A percentile compares a stretch with the other conserved stretches of the same genome.
phyloP scores from a whole-genome alignment of 768 basidiomycete species.

The Termitomyces sp. region DNA sequence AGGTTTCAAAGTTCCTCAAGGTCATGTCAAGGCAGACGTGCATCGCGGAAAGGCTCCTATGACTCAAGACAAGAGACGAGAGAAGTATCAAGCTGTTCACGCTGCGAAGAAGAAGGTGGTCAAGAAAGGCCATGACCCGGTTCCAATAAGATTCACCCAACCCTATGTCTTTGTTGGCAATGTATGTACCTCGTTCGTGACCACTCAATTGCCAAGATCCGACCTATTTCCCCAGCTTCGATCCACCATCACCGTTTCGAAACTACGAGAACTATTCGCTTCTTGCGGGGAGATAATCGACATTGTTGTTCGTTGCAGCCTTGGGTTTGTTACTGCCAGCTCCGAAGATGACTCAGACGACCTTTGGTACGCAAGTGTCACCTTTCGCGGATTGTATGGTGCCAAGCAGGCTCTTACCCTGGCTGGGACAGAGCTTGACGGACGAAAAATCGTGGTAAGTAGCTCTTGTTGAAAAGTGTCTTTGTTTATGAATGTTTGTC shows the following conservation, averaged over 20 bases:
- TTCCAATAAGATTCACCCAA: constrained; percentile 4
- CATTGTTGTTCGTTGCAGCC: constrained; percentile 40
- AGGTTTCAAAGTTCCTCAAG: neutral
- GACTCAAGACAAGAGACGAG: constrained; percentile 2
- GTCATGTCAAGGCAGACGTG: neutral
- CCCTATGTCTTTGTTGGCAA: constrained; percentile 58
- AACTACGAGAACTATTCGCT: constrained; percentile 30
- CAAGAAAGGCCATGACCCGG: constrained; percentile 4
- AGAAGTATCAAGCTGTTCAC: constrained; percentile 21
- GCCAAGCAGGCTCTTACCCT: constrained; percentile 39
- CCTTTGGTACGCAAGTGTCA: constrained; percentile 49
- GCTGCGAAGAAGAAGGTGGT: constrained; percentile 21
- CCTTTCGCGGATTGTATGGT: constrained; percentile 35
- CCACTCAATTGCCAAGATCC: neutral
- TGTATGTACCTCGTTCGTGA: constrained; percentile 33
- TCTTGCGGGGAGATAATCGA: constrained; percentile 31
- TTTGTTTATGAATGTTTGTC: neutral
- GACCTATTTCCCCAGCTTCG: constrained; percentile 24
- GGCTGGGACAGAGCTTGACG: constrained; percentile 33
- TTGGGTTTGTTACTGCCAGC: constrained; percentile 30
- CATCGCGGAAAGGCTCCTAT: constrained; percentile 4
- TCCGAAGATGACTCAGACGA: constrained; percentile 17
- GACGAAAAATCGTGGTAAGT: constrained; percentile 39
- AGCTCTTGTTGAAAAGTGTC: neutral
- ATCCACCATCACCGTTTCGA: constrained; percentile 29